Percentiles rank a stretch among this genome's conserved stretches.
Conservation (phyloP, 495 filamentous ascomycete species). For the Xanthoparmelia taractica region DNA sequence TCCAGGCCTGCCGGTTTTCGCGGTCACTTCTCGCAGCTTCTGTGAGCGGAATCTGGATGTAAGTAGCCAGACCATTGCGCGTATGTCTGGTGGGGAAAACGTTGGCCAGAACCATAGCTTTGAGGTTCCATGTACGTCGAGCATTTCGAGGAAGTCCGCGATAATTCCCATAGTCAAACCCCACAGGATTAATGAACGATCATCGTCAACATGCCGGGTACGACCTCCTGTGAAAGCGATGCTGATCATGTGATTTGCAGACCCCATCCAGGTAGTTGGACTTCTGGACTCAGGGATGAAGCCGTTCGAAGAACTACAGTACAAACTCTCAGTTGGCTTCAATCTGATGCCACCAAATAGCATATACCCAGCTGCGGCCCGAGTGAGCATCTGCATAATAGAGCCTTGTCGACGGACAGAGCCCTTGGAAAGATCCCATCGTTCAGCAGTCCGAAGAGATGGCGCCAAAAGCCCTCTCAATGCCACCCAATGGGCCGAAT, state of each 20-base stretch:
- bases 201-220: conserved; percentile 9
- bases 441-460: conserved; percentile 51
- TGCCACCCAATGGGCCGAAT: conserved; percentile 71
- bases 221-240: background rate
- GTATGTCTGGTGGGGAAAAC: conserved; percentile 60
- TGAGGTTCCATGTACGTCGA: conserved; percentile 56
- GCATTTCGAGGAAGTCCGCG: conserved; percentile 63
- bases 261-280: background rate
- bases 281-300: conserved; percentile 35
- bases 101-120: conserved; percentile 65
- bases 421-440: conserved; percentile 60
- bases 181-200: conserved; percentile 60
- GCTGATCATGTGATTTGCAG: background rate
- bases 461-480: conserved; percentile 57
- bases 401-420: conserved; percentile 47
- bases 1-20: conserved; percentile 13
- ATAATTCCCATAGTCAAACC: conserved; percentile 66
- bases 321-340: conserved; percentile 52
- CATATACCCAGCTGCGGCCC: conserved; percentile 58
- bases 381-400: conserved; percentile 43
- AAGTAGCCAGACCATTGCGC: conserved; percentile 51
- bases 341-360: conserved; percentile 62
- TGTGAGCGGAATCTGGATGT: conserved; percentile 53
- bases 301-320: conserved; percentile 44
- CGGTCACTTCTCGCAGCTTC: conserved; percentile 41